Evolutionary conservation across 225 moss, liverwort and hornwort genomes (phyloP), one percentile per base, ranked within the genome.

Genomic region (Sphagnum tenellum): DNA sequence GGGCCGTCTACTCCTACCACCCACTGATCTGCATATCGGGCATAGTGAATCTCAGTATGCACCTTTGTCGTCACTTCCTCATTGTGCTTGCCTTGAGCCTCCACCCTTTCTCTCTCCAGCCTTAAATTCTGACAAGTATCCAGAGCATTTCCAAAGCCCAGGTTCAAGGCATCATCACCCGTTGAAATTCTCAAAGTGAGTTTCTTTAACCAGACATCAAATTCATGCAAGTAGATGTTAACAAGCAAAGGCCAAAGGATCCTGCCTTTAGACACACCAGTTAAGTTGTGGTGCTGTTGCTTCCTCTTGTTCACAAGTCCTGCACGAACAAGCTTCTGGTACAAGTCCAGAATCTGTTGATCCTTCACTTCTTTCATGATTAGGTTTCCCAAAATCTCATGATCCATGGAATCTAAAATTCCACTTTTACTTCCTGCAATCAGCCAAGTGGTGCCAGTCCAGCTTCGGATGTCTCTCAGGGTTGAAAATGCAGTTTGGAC

Each of bases 1-100:
- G 79, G 77, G 44, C 86, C 86, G 3, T 73, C 66, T 56, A 82
- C 79, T 3, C 86, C 82, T 64, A 82, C 73, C 4, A 71, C 44
- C 86, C 82, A 86, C 67, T 77, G 79, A 75, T 86, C 82, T 59
- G 78, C 79, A 67, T 86, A 79, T 9, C 86, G 82, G 59, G 74
- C 59, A 64, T 86, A 82, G 66, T 64, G 62, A 61, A 85, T 65
- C 56, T 12, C 70, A 14, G 59, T 66, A 50, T 59, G 62, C 45
- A 44, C 64, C 4, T 3, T 55, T 6, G 52, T 6, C 0, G 52
- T 52, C 6, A 6, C 7, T 52, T 52, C 52, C 52, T 52, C 1
- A 29, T 29, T 29, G 29, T 29, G 29, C 29, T 29, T 29, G 29
- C 29, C 29, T 29, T 29, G 29, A 29, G 29, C 29, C 29, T 29